These are phyloP conservation scores for Beauveria caledonica DNA, from an alignment of 2,329 filamentous ascomycete species.

Conservation along the genomic window DNA sequence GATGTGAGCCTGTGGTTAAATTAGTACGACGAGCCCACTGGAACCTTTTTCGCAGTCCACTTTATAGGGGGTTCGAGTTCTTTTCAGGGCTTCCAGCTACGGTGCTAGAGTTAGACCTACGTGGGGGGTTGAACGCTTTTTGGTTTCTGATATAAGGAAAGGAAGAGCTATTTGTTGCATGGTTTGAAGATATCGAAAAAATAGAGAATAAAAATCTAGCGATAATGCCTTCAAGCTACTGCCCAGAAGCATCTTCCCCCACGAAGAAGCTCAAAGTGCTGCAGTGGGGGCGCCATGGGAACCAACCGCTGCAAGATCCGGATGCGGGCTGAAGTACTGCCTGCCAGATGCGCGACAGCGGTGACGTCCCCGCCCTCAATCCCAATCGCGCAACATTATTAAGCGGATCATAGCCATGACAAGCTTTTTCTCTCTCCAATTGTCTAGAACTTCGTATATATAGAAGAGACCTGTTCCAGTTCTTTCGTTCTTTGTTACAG, in stretches of 20 bases:
- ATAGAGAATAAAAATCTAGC: no score
- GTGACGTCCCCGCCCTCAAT: background rate
- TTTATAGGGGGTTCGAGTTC: background rate
- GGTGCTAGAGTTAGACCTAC: no score
- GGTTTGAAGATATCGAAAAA: no score
- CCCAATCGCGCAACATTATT: background rate
- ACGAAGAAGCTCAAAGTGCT: background rate
- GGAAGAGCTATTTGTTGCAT: no score
- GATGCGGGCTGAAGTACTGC: background rate
- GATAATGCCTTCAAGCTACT: no score
- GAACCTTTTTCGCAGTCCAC: background rate
- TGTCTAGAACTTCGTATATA: constrained; percentile 1
- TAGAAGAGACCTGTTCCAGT: background rate
- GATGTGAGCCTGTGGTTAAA: no score
- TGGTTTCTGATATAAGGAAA: no score
- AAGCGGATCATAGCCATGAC: background rate
- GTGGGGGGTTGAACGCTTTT: no score
- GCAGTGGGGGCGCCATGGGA: background rate
- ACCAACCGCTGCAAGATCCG: background rate
- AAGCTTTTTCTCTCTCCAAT: background rate
- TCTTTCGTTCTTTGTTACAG: background rate
- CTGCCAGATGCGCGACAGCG: background rate
- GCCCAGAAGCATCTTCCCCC: no score
- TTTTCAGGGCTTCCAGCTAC: background rate
- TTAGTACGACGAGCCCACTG: no score